Percentiles rank a stretch among this genome's conserved stretches.
Conservation (phyloP, 202 grass and related monocot genomes). For the Carex arenaria region DNA sequence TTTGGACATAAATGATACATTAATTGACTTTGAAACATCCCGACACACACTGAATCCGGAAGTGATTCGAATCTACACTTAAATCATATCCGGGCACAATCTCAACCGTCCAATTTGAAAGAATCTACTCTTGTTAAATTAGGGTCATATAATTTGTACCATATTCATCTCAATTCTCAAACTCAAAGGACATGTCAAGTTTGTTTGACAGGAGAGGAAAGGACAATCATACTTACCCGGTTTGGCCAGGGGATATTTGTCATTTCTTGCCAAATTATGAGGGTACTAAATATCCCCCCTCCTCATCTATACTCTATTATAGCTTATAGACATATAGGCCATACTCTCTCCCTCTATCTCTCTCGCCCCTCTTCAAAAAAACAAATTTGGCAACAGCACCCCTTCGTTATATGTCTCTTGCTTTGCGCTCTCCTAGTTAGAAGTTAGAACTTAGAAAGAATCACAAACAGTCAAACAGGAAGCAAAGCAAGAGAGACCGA, state of each 20-base stretch:
- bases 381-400: background rate
- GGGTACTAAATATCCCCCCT: background rate
- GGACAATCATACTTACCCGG: background rate
- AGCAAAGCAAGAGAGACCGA: background rate
- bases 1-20: no score
- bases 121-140: background rate
- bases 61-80: no score
- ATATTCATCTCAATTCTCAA: background rate
- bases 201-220: background rate
- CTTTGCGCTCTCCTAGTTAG: background rate
- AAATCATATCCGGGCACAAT: background rate
- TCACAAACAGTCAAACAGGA: background rate
- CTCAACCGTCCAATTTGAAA: background rate
- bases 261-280: conserved; percentile 19
- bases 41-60: no score
- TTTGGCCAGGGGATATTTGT: background rate
- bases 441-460: background rate
- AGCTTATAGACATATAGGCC: background rate
- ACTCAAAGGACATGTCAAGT: background rate
- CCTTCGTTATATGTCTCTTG: background rate
- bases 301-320: background rate
- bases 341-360: background rate
- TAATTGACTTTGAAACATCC: no score
- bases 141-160: background rate
- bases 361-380: background rate